These are phyloP conservation scores for Penicillium sp. DNA, from an alignment of 2,329 filamentous ascomycete species.

Conservation along the genomic window DNA sequence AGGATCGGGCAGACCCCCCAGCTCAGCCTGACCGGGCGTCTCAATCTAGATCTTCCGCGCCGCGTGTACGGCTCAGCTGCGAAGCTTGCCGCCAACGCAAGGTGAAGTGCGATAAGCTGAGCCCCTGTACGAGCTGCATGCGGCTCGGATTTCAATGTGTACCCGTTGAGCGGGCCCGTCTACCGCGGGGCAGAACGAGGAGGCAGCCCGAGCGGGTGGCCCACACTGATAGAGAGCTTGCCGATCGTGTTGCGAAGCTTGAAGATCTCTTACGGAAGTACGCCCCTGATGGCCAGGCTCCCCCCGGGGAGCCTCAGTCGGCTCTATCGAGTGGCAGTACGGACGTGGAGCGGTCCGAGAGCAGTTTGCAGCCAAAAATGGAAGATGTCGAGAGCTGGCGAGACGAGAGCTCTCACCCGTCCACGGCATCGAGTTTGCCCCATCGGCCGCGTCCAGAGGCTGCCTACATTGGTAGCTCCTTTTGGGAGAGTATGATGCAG, in stretches of 20 bases:
- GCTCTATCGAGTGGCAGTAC: not conserved
- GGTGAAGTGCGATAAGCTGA: slow-evolving; percentile 35
- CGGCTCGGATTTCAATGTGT: slow-evolving; percentile 25
- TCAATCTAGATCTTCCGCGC: slow-evolving; percentile 17
- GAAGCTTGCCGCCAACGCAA: slow-evolving; percentile 34
- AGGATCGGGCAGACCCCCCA: slow-evolving; percentile 9
- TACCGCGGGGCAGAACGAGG: slow-evolving; percentile 32
- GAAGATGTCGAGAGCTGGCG: slow-evolving; percentile 8
- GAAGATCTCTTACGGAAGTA: slow-evolving; percentile 23
- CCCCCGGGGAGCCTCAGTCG: not conserved
- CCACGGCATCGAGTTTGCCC: not conserved
- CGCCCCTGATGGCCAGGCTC: slow-evolving; percentile 7
- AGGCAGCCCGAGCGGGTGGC: slow-evolving; percentile 12
- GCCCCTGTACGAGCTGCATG: slow-evolving; percentile 32
- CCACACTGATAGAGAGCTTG: slow-evolving; percentile 16
- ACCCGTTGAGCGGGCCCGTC: slow-evolving; percentile 31
- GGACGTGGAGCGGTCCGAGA: not conserved
- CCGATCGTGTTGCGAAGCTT: slow-evolving; percentile 26
- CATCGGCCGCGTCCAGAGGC: slow-evolving; percentile 13
- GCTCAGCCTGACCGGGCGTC: slow-evolving; percentile 7
- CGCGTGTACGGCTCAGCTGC: slow-evolving; percentile 29
- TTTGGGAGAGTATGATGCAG: slow-evolving; percentile 27
- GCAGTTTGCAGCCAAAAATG: slow-evolving; percentile 2
- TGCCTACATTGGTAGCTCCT: slow-evolving; percentile 23
- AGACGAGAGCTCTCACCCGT: slow-evolving; percentile 1